Conservation (phyloP, 2,329 filamentous ascomycete genomes). For the Epichloe hybrida region DNA sequence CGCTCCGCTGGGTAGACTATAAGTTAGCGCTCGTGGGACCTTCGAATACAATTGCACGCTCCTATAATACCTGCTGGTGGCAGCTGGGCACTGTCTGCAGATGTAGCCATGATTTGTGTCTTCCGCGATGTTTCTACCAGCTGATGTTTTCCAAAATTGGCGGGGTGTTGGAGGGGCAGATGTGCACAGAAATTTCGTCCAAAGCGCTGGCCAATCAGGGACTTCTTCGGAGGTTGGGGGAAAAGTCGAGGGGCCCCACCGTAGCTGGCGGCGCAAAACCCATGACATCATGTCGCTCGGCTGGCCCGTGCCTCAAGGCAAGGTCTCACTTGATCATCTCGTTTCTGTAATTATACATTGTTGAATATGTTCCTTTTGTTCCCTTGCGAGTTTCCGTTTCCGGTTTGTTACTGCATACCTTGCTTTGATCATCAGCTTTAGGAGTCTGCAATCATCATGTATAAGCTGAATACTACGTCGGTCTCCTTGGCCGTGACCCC, state of each 20-base stretch:
- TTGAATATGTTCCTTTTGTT: neutral
- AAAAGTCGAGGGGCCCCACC: neutral
- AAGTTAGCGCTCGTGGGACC: neutral
- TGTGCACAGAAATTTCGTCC: constrained; percentile 11
- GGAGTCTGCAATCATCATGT: constrained; percentile 23
- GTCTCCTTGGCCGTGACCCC: constrained; percentile 77
- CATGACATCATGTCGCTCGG: constrained; percentile 1
- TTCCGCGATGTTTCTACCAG: neutral
- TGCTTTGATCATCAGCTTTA: neutral
- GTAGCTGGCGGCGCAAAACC: neutral
- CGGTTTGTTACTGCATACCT: neutral
- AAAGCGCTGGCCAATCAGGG: neutral
- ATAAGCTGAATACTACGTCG: constrained; percentile 60
- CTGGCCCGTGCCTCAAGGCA: neutral
- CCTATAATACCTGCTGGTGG: constrained; percentile 16
- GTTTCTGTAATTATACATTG: neutral
- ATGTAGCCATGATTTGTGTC: constrained; percentile 16
- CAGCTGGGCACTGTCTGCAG: constrained; percentile 16
- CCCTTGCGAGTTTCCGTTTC: neutral
- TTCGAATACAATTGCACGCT: neutral
- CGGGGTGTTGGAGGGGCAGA: constrained; percentile 19
- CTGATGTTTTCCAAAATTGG: constrained; percentile 5
- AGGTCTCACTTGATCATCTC: neutral
- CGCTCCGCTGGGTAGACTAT: constrained; percentile 30
- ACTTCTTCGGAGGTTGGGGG: neutral